Evolutionary conservation across 2,329 filamentous ascomycete species (phyloP).

Genomic region (Scedosporium boydii): DNA sequence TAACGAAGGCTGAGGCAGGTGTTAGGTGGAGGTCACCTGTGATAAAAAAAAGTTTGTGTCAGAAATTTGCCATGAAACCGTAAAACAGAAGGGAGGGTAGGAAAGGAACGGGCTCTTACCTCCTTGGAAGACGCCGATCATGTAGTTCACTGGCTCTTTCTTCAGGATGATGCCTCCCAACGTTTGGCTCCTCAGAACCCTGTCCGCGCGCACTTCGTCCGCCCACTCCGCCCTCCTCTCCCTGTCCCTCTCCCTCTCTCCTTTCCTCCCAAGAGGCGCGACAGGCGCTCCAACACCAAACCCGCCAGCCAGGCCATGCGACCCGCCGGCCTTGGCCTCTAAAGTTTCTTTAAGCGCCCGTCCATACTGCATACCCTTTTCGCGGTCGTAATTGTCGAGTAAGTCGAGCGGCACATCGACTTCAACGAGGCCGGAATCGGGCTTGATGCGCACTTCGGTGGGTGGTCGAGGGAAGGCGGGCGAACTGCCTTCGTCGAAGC

Average conservation of each 20-base stretch:
- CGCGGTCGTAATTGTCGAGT: constrained; percentile 66
- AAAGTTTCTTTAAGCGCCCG: constrained; percentile 57
- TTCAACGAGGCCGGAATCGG: constrained; percentile 74
- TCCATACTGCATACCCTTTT: constrained; percentile 76
- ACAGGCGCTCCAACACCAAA: constrained; percentile 53
- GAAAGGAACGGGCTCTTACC: constrained; percentile 40
- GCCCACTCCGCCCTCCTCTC: constrained; percentile 47
- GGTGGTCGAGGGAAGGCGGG: constrained; percentile 51
- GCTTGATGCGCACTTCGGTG: constrained; percentile 71
- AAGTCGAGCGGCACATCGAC: constrained; percentile 80
- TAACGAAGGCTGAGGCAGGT: constrained; percentile 70
- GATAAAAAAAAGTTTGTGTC: constrained; percentile 7
- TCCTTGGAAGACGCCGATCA: constrained; percentile 83
- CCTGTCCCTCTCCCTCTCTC: constrained; percentile 23
- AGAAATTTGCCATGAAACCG: constrained; percentile 7
- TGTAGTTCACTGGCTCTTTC: constrained; percentile 67
- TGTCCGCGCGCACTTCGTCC: constrained; percentile 58
- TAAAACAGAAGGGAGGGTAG: not conserved
- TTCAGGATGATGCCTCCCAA: constrained; percentile 72
- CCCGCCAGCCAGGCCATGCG: constrained; percentile 61
- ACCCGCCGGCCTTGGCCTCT: constrained; percentile 51
- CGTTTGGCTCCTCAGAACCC: constrained; percentile 71
- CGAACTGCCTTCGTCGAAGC: constrained; percentile 44
- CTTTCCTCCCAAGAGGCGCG: constrained; percentile 17
- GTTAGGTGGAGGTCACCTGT: constrained; percentile 79